phyloP scores from a whole-genome alignment of 2,329 filamentous ascomycete genomes.

The Hypoxylon rubiginosum region DNA sequence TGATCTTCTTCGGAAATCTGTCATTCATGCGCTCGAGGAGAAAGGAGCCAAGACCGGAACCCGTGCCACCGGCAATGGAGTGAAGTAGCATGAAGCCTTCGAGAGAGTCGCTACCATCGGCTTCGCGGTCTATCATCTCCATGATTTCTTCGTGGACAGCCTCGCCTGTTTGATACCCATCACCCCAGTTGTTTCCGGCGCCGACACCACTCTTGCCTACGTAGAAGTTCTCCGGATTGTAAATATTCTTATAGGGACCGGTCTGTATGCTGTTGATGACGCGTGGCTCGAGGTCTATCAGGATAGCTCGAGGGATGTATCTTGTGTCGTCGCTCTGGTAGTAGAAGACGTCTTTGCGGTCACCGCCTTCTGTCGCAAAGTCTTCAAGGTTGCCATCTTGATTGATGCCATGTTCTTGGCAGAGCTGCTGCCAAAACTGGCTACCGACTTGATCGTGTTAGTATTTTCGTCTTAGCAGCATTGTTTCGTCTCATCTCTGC shows the following conservation, averaged over 20 bases:
- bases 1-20: conserved; percentile 97
- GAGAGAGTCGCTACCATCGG: conserved; percentile 96
- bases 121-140: conserved; percentile 99
- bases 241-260: conserved; percentile 96
- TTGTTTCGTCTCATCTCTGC: neutral
- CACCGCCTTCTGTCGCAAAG: conserved; percentile 96
- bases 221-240: conserved; percentile 99
- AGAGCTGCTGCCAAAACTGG: conserved; percentile 99
- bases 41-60: conserved; percentile 95
- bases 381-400: conserved; percentile 97
- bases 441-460: conserved; percentile 79
- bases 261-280: conserved; percentile 94
- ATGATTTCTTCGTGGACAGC: conserved; percentile 95
- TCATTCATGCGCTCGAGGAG: conserved; percentile 96
- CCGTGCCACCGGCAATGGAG: conserved; percentile 96
- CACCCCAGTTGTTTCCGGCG: conserved; percentile 98
- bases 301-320: conserved; percentile 95
- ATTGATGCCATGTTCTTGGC: conserved; percentile 97
- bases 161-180: conserved; percentile 94
- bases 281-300: conserved; percentile 94
- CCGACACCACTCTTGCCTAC: conserved; percentile 93
- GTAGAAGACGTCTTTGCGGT: conserved; percentile 99
- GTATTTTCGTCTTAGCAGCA: conserved; percentile 37
- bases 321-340: conserved; percentile 99
- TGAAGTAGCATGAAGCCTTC: conserved; percentile 99